These are phyloP conservation scores for Basidiobolus meristosporus DNA, from an alignment of 371 early-diverging fungal genomes.

Conservation along the genomic window DNA sequence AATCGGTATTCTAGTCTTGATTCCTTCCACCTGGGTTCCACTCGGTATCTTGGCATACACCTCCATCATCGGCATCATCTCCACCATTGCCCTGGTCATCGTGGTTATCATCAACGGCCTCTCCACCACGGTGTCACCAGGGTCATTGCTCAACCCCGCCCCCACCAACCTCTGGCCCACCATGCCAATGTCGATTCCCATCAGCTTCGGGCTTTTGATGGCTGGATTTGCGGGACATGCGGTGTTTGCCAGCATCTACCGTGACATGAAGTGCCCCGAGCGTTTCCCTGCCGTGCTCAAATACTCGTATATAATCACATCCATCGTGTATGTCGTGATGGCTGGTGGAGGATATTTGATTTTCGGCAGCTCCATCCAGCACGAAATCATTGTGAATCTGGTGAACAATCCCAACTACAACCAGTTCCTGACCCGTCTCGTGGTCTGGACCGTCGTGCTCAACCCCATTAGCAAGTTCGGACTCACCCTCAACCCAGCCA, in stretches of 20 bases:
- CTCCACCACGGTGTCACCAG: slow-evolving; percentile 21
- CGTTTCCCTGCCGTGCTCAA: slow-evolving; percentile 29
- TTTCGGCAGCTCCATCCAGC: slow-evolving; percentile 46
- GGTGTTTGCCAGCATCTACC: slow-evolving; percentile 40
- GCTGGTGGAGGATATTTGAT: slow-evolving; percentile 45
- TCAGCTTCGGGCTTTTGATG: slow-evolving; percentile 28
- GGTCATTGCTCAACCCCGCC: slow-evolving; percentile 14
- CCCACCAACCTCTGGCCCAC: background rate
- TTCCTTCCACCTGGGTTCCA: slow-evolving; percentile 12
- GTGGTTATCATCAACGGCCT: slow-evolving; percentile 27
- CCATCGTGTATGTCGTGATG: slow-evolving; percentile 20
- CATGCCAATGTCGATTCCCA: slow-evolving; percentile 13
- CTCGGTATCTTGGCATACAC: slow-evolving; percentile 24
- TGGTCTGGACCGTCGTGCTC: slow-evolving; percentile 35
- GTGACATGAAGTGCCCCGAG: slow-evolving; percentile 32
- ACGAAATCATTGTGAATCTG: slow-evolving; percentile 39
- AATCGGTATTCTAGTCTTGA: slow-evolving; percentile 6
- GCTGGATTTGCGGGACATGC: slow-evolving; percentile 37
- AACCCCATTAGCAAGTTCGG: slow-evolving; percentile 55
- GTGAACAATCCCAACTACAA: slow-evolving; percentile 31
- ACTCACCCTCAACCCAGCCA: slow-evolving; percentile 35
- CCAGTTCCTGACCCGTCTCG: slow-evolving; percentile 23
- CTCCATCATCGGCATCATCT: slow-evolving; percentile 24
- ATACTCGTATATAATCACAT: slow-evolving; percentile 21
- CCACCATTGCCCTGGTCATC: slow-evolving; percentile 15